phyloP scores from a whole-genome alignment of 805 yeast genomes.

The Sugiyamaella chiloensis region DNA sequence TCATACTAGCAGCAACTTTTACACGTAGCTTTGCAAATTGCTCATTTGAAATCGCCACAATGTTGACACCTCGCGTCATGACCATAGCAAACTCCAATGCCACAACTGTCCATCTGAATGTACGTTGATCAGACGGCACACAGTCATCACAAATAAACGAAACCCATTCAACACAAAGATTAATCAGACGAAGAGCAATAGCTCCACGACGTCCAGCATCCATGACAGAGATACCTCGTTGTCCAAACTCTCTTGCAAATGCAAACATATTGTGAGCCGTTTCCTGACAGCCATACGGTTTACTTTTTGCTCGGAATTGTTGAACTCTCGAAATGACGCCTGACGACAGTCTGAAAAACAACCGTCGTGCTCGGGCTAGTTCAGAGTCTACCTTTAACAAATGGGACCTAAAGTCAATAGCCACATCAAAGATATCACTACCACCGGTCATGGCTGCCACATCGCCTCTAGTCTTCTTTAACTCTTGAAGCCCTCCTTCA shows the following conservation, averaged over 20 bases:
- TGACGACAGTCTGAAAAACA: constrained; percentile 64
- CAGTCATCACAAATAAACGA: constrained; percentile 92
- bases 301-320: constrained; percentile 48
- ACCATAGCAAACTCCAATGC: constrained; percentile 96
- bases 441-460: constrained; percentile 59
- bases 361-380: constrained; percentile 59
- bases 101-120: constrained; percentile 93
- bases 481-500: constrained; percentile 60
- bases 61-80: constrained; percentile 86
- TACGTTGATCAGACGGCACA: constrained; percentile 82
- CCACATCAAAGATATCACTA: constrained; percentile 41
- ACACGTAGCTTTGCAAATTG: constrained; percentile 69
- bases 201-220: constrained; percentile 65
- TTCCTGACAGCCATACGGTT: constrained; percentile 66
- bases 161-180: constrained; percentile 84
- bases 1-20: constrained; percentile 92
- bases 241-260: constrained; percentile 78
- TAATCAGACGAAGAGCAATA: constrained; percentile 67
- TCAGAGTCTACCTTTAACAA: constrained; percentile 70
- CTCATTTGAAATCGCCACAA: constrained; percentile 71
- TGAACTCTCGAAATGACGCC: constrained; percentile 61
- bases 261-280: constrained; percentile 69
- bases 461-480: constrained; percentile 53
- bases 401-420: constrained; percentile 66
- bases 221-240: constrained; percentile 60